A percentile compares a stretch with the other conserved stretches of the same genome.
phyloP scores from a whole-genome alignment of 441 rosid genomes.

The Adansonia madagascariensis region DNA sequence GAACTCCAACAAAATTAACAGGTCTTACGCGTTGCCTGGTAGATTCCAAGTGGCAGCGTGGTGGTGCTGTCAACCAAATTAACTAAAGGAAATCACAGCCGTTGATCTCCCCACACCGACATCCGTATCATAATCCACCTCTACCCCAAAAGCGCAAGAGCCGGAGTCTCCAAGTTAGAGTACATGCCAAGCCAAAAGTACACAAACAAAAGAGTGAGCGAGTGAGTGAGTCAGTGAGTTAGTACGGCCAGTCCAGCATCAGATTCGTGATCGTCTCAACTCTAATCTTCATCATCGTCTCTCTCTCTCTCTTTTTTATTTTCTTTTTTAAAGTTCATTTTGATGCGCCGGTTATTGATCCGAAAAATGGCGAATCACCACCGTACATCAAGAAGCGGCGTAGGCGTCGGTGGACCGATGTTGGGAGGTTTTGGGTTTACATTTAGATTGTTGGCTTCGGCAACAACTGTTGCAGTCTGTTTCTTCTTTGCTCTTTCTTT shows the following conservation, averaged over 20 bases:
- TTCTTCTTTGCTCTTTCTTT: constrained; percentile 59
- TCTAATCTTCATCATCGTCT: too few species aligned
- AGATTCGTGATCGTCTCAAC: too few species aligned
- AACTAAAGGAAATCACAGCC: constrained; percentile 7
- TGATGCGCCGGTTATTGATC: constrained; percentile 3
- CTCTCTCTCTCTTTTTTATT: background rate
- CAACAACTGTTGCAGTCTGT: constrained; percentile 44
- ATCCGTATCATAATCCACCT: background rate
- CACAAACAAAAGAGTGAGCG: background rate
- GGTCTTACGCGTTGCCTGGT: background rate
- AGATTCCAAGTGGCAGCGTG: constrained; percentile 8
- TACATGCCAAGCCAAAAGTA: background rate
- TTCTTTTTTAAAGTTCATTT: background rate
- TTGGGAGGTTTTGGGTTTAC: constrained; percentile 32
- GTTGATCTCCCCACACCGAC: background rate
- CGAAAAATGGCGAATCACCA: constrained; percentile 55
- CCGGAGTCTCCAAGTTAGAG: background rate
- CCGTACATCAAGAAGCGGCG: constrained; percentile 50
- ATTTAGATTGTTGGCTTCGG: constrained; percentile 50
- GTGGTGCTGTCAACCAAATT: too few species aligned
- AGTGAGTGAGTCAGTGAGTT: background rate
- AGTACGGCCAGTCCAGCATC: too few species aligned
- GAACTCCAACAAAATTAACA: too few species aligned
- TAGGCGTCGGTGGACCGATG: constrained; percentile 31
- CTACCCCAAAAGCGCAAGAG: background rate